Evolutionary conservation across 768 basidiomycete genomes (phyloP).

Genomic region (Lactarius evosmus): DNA sequence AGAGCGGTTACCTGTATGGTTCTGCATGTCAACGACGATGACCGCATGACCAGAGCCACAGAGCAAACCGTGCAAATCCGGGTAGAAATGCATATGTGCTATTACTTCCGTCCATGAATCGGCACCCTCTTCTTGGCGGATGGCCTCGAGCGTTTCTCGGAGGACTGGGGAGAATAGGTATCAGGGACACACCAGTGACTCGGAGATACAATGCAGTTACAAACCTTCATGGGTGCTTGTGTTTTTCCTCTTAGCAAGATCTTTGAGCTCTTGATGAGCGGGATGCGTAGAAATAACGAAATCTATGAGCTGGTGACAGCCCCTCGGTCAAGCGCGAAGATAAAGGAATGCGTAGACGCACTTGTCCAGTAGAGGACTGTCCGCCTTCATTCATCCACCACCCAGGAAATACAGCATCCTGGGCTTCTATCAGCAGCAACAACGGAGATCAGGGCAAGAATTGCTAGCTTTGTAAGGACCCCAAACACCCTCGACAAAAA

Average conservation of each 20-base stretch:
- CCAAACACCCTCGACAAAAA: conserved; percentile 93
- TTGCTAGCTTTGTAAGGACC: conserved; percentile 71
- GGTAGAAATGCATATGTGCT: conserved; percentile 90
- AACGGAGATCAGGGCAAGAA: conserved; percentile 8
- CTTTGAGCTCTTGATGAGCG: conserved; percentile 69
- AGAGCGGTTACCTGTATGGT: conserved; percentile 77
- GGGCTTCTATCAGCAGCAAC: conserved; percentile 25
- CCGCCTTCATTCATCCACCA: conserved; percentile 99
- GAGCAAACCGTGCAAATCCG: conserved; percentile 80
- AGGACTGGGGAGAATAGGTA: conserved; percentile 48
- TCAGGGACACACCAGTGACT: not conserved
- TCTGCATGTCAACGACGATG: not conserved
- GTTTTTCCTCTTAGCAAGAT: conserved; percentile 55
- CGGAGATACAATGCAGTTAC: conserved; percentile 21
- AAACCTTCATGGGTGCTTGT: conserved; percentile 58
- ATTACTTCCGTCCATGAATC: conserved; percentile 78
- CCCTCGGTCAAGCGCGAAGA: not conserved
- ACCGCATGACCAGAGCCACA: not conserved
- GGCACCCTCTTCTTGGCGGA: conserved; percentile 52
- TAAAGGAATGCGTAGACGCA: conserved; percentile 28
- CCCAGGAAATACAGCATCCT: conserved; percentile 86
- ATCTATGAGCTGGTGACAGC: conserved; percentile 68
- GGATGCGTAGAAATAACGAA: conserved; percentile 92
- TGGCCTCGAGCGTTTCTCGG: conserved; percentile 64
- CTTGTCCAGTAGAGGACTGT: conserved; percentile 97